These are phyloP conservation scores for Thermothielavioides terrestris DNA, from an alignment of 495 filamentous ascomycete species.

Conservation along the genomic window DNA sequence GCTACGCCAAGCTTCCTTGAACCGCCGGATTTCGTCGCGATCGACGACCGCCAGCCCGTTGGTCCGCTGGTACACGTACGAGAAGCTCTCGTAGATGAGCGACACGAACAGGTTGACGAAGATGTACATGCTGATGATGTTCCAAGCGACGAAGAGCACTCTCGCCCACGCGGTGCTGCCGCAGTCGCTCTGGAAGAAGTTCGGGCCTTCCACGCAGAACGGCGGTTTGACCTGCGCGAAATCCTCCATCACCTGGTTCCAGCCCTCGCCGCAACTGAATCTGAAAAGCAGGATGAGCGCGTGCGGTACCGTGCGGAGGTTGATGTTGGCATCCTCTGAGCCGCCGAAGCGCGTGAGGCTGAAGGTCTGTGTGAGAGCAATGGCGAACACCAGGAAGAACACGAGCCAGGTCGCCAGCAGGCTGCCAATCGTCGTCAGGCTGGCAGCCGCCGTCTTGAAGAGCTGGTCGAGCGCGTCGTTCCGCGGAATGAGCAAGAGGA, in stretches of 20 bases:
- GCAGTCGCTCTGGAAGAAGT: slow-evolving; percentile 84
- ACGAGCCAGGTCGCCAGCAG: slow-evolving; percentile 95
- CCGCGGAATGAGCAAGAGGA: slow-evolving; percentile 85
- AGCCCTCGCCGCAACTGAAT: slow-evolving; percentile 87
- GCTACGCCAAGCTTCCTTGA: slow-evolving; percentile 97
- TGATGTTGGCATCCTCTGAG: slow-evolving; percentile 70
- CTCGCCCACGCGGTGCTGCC: slow-evolving; percentile 83
- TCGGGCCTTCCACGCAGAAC: slow-evolving; percentile 55
- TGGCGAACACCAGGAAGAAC: slow-evolving; percentile 91
- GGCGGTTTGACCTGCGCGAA: slow-evolving; percentile 72
- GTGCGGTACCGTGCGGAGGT: slow-evolving; percentile 88
- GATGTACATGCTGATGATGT: slow-evolving; percentile 99
- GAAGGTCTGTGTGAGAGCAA: slow-evolving; percentile 93
- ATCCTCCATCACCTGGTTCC: slow-evolving; percentile 96
- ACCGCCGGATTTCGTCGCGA: slow-evolving; percentile 85
- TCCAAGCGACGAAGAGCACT: slow-evolving; percentile 88
- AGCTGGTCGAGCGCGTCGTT: slow-evolving; percentile 98
- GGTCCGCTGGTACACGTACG: slow-evolving; percentile 95
- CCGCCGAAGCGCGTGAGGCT: slow-evolving; percentile 82
- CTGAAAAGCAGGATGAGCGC: slow-evolving; percentile 89
- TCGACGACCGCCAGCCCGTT: slow-evolving; percentile 76
- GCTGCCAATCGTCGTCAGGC: slow-evolving; percentile 82
- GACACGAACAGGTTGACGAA: slow-evolving; percentile 98
- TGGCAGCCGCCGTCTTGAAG: slow-evolving; percentile 98
- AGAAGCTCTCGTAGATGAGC: slow-evolving; percentile 98